Evolutionary conservation across 495 filamentous ascomycete genomes (phyloP).

Genomic region (Aspergillus sparsus): DNA sequence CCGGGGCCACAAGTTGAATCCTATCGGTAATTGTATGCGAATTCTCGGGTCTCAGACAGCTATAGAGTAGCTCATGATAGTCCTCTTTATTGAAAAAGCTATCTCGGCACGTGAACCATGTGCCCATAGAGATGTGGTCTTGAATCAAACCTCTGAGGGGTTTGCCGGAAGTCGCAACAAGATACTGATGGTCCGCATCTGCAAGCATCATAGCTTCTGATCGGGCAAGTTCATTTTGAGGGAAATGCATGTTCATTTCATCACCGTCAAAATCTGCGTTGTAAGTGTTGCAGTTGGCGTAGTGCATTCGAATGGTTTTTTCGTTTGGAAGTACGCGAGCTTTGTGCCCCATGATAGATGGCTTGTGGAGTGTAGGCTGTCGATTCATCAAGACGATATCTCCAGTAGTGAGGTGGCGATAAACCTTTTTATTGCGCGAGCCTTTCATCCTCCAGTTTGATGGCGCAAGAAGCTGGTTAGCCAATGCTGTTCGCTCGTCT

Average conservation of each 20-base stretch:
- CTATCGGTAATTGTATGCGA: conserved; percentile 71
- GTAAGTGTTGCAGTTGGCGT: conserved; percentile 99
- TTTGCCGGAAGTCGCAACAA: conserved; percentile 90
- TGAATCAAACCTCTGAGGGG: conserved; percentile 96
- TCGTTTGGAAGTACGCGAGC: conserved; percentile 90
- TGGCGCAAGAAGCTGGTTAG: conserved; percentile 90
- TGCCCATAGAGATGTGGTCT: conserved; percentile 95
- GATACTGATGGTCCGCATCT: conserved; percentile 96
- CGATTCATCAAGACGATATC: conserved; percentile 99
- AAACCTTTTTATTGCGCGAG: conserved; percentile 90
- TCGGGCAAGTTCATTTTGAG: conserved; percentile 92
- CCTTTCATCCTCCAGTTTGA: conserved; percentile 73
- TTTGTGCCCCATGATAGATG: conserved; percentile 99
- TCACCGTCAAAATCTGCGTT: conserved; percentile 99
- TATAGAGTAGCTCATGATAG: conserved; percentile 91
- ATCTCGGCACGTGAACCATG: conserved; percentile 87
- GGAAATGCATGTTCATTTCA: conserved; percentile 99
- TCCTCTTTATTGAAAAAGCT: conserved; percentile 87
- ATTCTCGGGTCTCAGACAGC: conserved; percentile 83
- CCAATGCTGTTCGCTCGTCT: conserved; percentile 81
- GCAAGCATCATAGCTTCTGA: conserved; percentile 90
- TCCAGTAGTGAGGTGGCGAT: conserved; percentile 92
- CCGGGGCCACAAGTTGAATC: conserved; percentile 76
- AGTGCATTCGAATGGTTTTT: conserved; percentile 98
- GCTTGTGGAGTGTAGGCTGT: conserved; percentile 98